Conservation (phyloP, 352 stramenopile genomes). For the Phytophthora colocasiae region DNA sequence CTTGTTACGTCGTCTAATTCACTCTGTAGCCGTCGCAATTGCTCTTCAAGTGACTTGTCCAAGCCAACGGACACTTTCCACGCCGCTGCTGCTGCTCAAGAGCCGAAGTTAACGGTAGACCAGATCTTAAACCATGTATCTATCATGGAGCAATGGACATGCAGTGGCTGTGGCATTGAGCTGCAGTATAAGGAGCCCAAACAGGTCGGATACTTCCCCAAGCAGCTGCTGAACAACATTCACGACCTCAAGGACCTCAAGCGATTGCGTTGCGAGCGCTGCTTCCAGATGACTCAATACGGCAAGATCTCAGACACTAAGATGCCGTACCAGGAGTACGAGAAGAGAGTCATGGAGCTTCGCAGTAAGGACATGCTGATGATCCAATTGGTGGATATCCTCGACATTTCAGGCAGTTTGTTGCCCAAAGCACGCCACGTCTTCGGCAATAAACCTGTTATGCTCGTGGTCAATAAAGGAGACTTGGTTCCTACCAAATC, state of each 20-base stretch:
- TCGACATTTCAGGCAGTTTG: slow-evolving; percentile 91
- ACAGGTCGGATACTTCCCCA: slow-evolving; percentile 75
- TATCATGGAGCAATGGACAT: slow-evolving; percentile 87
- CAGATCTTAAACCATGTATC: slow-evolving; percentile 77
- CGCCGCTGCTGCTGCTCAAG: slow-evolving; percentile 3
- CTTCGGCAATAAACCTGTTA: slow-evolving; percentile 90
- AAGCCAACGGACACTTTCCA: background rate
- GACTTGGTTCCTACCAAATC: slow-evolving; percentile 90
- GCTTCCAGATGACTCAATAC: slow-evolving; percentile 89
- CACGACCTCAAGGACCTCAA: slow-evolving; percentile 74
- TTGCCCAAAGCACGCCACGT: slow-evolving; percentile 86
- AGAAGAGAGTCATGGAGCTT: slow-evolving; percentile 86
- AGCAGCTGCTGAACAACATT: slow-evolving; percentile 69
- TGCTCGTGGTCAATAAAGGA: slow-evolving; percentile 93
- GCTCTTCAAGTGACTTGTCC: slow-evolving; percentile 19
- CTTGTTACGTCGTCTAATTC: background rate
- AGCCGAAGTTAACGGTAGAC: slow-evolving; percentile 47
- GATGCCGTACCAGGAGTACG: slow-evolving; percentile 89
- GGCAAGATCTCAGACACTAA: slow-evolving; percentile 87
- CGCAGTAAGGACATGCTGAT: slow-evolving; percentile 90
- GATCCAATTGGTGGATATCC: slow-evolving; percentile 93
- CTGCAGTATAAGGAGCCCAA: slow-evolving; percentile 72
- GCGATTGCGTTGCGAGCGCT: slow-evolving; percentile 85
- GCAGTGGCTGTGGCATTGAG: slow-evolving; percentile 84
- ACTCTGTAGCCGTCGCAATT: slow-evolving; percentile 28